Percentiles rank a stretch among this genome's conserved stretches.
Conservation (phyloP, 2,329 filamentous ascomycete genomes). For the Myotisia sp. region DNA sequence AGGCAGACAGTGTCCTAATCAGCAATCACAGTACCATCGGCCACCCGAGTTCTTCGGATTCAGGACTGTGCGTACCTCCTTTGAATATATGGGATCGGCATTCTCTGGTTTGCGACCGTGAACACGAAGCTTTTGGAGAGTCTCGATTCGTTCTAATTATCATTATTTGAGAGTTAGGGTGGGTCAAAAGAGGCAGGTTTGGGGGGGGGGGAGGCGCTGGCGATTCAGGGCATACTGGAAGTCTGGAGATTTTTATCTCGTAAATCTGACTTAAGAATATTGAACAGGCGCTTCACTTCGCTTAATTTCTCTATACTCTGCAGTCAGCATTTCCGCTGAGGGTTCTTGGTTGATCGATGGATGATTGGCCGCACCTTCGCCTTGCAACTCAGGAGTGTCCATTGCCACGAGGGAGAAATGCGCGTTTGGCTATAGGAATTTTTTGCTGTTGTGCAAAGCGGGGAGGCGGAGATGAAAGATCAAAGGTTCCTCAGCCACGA, state of each 20-base stretch:
- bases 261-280: constrained; percentile 49
- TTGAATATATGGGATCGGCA: constrained; percentile 73
- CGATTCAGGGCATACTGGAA: constrained; percentile 49
- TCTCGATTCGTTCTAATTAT: constrained; percentile 23
- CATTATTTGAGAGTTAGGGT: constrained; percentile 3
- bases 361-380: constrained; percentile 7
- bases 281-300: constrained; percentile 52
- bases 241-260: constrained; percentile 43
- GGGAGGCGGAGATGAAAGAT: no score
- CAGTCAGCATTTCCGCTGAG: no score
- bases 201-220: neutral
- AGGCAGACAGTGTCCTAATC: constrained; percentile 1
- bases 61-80: constrained; percentile 47
- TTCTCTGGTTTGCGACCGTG: constrained; percentile 57
- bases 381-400: constrained; percentile 11
- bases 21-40: neutral
- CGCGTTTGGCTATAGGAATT: no score
- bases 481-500: no score
- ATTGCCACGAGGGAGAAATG: no score
- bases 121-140: constrained; percentile 55
- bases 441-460: no score
- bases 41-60: no score
- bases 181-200: neutral
- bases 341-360: neutral
- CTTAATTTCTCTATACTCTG: constrained; percentile 46